These are phyloP conservation scores for Metschnikowia kunwiensis DNA, from an alignment of 805 yeast genomes.

Conservation along the genomic window DNA sequence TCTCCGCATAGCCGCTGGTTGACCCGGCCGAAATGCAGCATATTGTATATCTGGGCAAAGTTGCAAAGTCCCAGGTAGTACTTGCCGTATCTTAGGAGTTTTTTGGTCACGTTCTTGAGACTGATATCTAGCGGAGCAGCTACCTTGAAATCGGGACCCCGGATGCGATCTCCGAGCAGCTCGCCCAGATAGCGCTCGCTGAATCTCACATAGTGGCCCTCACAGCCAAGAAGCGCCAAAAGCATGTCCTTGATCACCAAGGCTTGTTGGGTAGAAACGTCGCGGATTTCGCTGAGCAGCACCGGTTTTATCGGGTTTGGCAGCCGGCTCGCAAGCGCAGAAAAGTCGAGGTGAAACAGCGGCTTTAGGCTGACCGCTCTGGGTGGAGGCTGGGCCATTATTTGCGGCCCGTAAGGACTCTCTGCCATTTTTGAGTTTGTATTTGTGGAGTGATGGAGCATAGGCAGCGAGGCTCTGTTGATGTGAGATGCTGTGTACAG, in stretches of 20 bases:
- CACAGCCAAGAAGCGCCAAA: constrained; percentile 64
- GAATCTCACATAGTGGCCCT: constrained; percentile 74
- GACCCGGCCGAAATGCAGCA: constrained; percentile 60
- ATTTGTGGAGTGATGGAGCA: constrained; percentile 7
- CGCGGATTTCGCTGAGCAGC: constrained; percentile 31
- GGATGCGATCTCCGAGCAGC: constrained; percentile 37
- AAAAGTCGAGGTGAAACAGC: constrained; percentile 7
- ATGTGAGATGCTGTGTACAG: constrained; percentile 3
- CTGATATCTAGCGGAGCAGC: constrained; percentile 72
- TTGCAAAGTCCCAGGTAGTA: constrained; percentile 54
- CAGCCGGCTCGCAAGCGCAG: neutral
- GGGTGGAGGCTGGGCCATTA: neutral
- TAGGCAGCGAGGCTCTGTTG: constrained; percentile 1
- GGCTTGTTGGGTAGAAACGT: constrained; percentile 64
- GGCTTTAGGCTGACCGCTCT: constrained; percentile 8
- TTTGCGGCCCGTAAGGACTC: constrained; percentile 7
- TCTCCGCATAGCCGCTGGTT: constrained; percentile 69
- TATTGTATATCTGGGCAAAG: constrained; percentile 60
- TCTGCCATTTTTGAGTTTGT: constrained; percentile 5
- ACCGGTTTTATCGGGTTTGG: constrained; percentile 6
- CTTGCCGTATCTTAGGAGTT: constrained; percentile 60
- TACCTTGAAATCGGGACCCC: constrained; percentile 74
- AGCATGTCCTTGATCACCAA: constrained; percentile 68
- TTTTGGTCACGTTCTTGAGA: constrained; percentile 63
- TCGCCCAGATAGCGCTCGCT: constrained; percentile 56